Base-by-base conservation (phyloP, 2,329 filamentous ascomycete genomes). In the Monilinia laxa region DNA sequence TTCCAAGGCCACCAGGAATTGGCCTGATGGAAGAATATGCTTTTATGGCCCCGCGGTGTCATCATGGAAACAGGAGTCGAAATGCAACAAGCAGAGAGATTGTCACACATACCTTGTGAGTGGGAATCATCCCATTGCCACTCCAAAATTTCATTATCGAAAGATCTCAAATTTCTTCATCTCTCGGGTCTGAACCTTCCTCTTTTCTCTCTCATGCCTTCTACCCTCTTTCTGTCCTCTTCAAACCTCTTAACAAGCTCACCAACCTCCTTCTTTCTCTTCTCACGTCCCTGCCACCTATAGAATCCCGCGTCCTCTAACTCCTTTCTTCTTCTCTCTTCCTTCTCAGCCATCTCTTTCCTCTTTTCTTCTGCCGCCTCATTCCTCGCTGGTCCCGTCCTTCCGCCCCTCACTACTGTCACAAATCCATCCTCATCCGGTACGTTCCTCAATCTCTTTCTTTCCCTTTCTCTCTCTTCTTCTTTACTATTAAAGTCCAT, bases 391-490 rank as follows among this genome's bases (percentile, higher is more conserved):
- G 91, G 88, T n/a, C 89, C 90, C 9, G 83, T 83, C 67, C 89
- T 82, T 51, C 91, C 90, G 35, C 93, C 93, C 65, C 91, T 85
- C 1, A 89, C 90, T 31, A 99, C 95, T 4, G 93, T 98, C 59
- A 98, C 85, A 77, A 99, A 99, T 2, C 95, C 95, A 77, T 99
- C 95, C 75, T 92, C 93, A 77, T 99, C 95, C 0, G 94, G 92
- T 74, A 92, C 88, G 72, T 90, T 89, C 68, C 91, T 87, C 69
- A 89, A 81, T 65, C 85, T 81, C 79, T 86, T 87, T 76, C 80
- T 90, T 75, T 81, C 83, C 79, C 81, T 88, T 71, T 75, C 84
- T 72, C 82, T 88, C 78, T 82, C 89, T 79, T 78, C 87, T 82
- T 85, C 90, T 80, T 82, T 91, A 80, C 75, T 85, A 80, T 83